Conservation (phyloP, 2,329 filamentous ascomycete species). For the Nemania sp. region DNA sequence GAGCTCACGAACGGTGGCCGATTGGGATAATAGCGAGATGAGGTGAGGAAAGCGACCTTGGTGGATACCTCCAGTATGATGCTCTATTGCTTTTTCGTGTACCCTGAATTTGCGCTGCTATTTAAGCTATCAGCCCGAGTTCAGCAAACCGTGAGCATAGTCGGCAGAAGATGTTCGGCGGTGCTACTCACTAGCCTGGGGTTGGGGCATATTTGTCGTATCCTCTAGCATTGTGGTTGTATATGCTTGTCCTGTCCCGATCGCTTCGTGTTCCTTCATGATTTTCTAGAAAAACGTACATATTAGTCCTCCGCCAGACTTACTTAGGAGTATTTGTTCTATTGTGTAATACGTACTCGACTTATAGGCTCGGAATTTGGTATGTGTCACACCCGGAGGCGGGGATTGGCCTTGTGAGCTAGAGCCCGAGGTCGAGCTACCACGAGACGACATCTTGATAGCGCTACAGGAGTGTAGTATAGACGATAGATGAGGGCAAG, state of each 20-base stretch:
- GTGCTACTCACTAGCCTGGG: conserved; percentile 20
- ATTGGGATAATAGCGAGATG: no score
- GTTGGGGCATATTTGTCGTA: conserved; percentile 12
- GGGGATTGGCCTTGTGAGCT: not conserved
- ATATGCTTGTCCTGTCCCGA: no score
- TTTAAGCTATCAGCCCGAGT: conserved; percentile 1
- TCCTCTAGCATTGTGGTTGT: conserved; percentile 17
- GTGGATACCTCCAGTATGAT: no score
- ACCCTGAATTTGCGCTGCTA: not conserved
- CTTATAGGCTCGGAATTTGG: conserved; percentile 9
- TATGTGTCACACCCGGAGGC: not conserved
- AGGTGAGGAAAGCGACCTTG: no score
- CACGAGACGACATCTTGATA: conserved; percentile 13
- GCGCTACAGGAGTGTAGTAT: not conserved
- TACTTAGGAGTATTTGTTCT: not conserved
- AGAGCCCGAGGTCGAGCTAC: not conserved
- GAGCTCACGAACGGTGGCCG: no score
- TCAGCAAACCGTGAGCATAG: not conserved
- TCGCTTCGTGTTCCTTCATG: no score
- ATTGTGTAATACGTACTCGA: conserved; percentile 8
- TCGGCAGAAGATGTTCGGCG: not conserved
- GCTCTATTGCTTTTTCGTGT: not conserved
- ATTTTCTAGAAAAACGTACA: conserved; percentile 6
- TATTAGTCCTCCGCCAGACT: not conserved
- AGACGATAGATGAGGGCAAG: not conserved